Conservation (phyloP, 352 stramenopile genomes). For the Globisporangium takayamanum region DNA sequence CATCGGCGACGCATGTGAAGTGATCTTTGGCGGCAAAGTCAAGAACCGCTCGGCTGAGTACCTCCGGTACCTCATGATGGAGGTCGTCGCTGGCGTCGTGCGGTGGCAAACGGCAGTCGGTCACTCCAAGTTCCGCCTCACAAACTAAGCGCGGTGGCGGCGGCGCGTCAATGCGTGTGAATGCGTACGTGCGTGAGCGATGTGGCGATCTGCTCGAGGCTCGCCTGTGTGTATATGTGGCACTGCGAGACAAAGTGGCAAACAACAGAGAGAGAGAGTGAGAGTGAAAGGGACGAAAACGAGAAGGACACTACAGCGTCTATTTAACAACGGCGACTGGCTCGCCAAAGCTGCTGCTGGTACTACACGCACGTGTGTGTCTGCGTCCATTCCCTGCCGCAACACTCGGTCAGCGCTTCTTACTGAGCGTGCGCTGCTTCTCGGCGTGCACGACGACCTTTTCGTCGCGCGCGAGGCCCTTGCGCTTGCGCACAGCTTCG, state of each 20-base stretch:
- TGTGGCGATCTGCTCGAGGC: too few relatives aligned
- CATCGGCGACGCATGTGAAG: constrained; percentile 24
- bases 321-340: too few relatives aligned
- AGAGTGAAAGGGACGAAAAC: too few relatives aligned
- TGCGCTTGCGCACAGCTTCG: constrained; percentile 90
- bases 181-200: not conserved
- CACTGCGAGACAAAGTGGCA: too few relatives aligned
- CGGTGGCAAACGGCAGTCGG: constrained; percentile 62
- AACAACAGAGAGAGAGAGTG: too few relatives aligned
- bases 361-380: too few relatives aligned
- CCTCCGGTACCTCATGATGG: constrained; percentile 59
- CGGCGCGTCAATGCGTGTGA: not conserved
- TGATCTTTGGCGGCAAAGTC: constrained; percentile 55
- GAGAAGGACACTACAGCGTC: too few relatives aligned
- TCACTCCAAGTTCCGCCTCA: constrained; percentile 41
- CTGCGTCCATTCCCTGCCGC: too few relatives aligned
- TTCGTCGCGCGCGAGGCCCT: constrained; percentile 91
- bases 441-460: constrained; percentile 95
- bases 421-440: constrained; percentile 92
- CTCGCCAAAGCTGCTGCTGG: too few relatives aligned
- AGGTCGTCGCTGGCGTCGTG: constrained; percentile 53
- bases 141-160: constrained; percentile 12
- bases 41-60: constrained; percentile 47
- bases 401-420: constrained; percentile 79
- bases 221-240: too few relatives aligned